Evolutionary conservation across 108 stramenopile species (phyloP), one percentile per base, ranked within the genome.

Genomic region (Mediolabrus comicus): DNA sequence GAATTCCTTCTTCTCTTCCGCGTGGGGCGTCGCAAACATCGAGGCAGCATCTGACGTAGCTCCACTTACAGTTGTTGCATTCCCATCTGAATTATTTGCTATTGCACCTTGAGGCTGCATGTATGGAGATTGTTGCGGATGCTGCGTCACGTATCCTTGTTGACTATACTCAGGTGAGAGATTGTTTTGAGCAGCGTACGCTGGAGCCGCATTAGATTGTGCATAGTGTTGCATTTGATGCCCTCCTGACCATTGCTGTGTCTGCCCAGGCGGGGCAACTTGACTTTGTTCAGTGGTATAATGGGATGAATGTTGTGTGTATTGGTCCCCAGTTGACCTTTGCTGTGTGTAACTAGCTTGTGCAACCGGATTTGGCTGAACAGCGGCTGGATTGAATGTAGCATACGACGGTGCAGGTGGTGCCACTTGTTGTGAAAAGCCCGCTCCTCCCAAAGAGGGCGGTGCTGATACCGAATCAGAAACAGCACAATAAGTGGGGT

Each of bases 401-500:
- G 58, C 46, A 62, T 77, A 71, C 8, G 62, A 60, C 31, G 53
- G 53, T 17, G 54, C 53, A 56, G 69, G 64, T n/a, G 60, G 17
- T 13, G 34, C 10, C 28, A 35, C 65, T 39, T 6, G 25, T 22
- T 22, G 55, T 28, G 49, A n/a, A 52, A 62, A 41, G 33, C 62
- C 29, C n/a, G 13, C 3, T 16, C 63, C 64, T 12, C 52, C 52
- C 24, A 55, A 43, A 25, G 56, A 67, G 0, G 74, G 41, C 11
- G 59, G 53, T 17, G 67, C 58, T n/a, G 53, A 54, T 19, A 80
- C 79, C 27, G 80, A 60, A 67, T 74, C 58, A 10, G 72, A 62
- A 13, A 81, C 71, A 13, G 80, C 71, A 72, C 70, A 70, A 32
- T 81, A 81, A 1, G 65, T 36, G 10, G 80, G 80, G 71, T 81